These are phyloP conservation scores for Solanum chacoense DNA, from an alignment of 305 asterid species.

Conservation along the genomic window DNA sequence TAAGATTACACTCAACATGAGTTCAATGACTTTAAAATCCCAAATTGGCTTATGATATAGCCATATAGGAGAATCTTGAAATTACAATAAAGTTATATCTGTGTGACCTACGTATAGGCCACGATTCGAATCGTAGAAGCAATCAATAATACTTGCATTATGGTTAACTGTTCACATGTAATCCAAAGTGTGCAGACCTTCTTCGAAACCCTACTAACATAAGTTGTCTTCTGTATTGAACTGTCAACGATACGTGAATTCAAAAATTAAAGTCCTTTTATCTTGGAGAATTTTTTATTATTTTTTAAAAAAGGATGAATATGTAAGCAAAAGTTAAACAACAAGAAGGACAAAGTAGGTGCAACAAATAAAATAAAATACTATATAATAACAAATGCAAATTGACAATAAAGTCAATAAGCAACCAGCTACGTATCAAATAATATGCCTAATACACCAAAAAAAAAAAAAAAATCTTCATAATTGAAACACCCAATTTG, in stretches of 20 bases:
- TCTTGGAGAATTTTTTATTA: neutral
- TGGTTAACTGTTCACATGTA: neutral
- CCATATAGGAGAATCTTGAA: neutral
- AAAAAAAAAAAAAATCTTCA: neutral
- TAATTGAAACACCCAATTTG: slow-evolving; percentile 6
- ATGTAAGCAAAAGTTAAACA: neutral
- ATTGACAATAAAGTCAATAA: neutral
- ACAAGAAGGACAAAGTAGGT: neutral
- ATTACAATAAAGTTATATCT: neutral
- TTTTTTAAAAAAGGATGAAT: neutral
- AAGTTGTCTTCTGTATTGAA: neutral
- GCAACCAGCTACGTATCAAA: neutral
- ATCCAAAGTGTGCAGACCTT: neutral
- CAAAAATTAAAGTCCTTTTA: neutral
- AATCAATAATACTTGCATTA: neutral
- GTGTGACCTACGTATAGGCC: neutral
- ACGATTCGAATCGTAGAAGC: neutral
- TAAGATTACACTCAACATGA: neutral
- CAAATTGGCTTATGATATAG: neutral
- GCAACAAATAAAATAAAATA: neutral
- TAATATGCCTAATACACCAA: neutral
- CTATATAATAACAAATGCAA: neutral
- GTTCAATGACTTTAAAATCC: neutral
- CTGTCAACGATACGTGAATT: too few species aligned
- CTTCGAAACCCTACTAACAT: neutral